Evolutionary conservation across 2,329 filamentous ascomycete genomes (phyloP).

Genomic region (Colletotrichum viniferum): DNA sequence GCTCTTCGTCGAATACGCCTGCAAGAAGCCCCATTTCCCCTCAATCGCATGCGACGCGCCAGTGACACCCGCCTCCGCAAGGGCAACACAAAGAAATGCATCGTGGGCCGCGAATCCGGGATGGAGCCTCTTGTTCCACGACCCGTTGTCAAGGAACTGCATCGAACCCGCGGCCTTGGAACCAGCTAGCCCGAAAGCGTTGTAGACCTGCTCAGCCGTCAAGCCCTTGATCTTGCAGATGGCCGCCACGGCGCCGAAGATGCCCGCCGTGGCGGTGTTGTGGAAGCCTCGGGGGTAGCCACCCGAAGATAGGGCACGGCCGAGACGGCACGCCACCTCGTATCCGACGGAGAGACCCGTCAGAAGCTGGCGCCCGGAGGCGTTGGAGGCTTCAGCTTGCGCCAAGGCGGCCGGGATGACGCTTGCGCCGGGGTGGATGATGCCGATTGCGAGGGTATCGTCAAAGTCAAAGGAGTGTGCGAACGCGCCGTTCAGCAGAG

Average conservation of each 20-base stretch:
- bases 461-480: slow-evolving; percentile 49
- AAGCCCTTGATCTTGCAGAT: slow-evolving; percentile 27
- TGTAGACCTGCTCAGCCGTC: slow-evolving; percentile 17
- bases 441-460: slow-evolving; percentile 45
- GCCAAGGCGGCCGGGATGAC: slow-evolving; percentile 37
- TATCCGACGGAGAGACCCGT: slow-evolving; percentile 28
- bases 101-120: slow-evolving; percentile 31
- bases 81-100: slow-evolving; percentile 27
- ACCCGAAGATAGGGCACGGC: slow-evolving; percentile 26
- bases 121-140: slow-evolving; percentile 33
- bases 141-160: slow-evolving; percentile 33
- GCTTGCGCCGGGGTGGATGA: slow-evolving; percentile 44
- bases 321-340: slow-evolving; percentile 30
- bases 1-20: slow-evolving; percentile 24
- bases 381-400: slow-evolving; percentile 22
- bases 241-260: slow-evolving; percentile 30
- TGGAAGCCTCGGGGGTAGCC: slow-evolving; percentile 30
- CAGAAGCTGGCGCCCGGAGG: background rate
- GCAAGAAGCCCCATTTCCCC: slow-evolving; percentile 27
- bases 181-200: slow-evolving; percentile 28
- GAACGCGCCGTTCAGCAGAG: slow-evolving; percentile 44
- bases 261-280: slow-evolving; percentile 29
- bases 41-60: slow-evolving; percentile 27
- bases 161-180: slow-evolving; percentile 31
- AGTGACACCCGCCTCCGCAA: slow-evolving; percentile 28